phyloP scores from a whole-genome alignment of 2,329 filamentous ascomycete species.

The Colletotrichum tanaceti region DNA sequence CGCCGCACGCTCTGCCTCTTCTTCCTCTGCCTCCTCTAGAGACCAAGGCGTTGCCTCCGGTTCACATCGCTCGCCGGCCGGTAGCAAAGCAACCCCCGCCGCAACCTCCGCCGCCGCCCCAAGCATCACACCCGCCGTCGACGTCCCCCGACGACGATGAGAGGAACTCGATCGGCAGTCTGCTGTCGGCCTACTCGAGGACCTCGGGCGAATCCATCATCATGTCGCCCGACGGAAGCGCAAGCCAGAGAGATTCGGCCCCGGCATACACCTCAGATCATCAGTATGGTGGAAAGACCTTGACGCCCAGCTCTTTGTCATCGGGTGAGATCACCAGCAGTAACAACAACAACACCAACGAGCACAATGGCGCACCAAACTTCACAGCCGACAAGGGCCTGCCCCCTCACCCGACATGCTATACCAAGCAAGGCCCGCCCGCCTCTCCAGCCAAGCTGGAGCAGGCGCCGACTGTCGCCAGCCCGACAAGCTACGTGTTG shows the following conservation, averaged over 20 bases:
- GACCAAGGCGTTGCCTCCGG: slow-evolving; percentile 34
- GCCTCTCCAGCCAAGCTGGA: slow-evolving; percentile 23
- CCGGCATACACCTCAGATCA: slow-evolving; percentile 32
- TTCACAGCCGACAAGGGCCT: slow-evolving; percentile 37
- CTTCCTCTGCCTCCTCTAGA: slow-evolving; percentile 44
- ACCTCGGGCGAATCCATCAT: slow-evolving; percentile 59
- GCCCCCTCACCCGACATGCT: slow-evolving; percentile 32
- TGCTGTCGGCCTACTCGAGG: slow-evolving; percentile 66
- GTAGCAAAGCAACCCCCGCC: slow-evolving; percentile 25
- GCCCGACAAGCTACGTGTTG: slow-evolving; percentile 42
- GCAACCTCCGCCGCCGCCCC: neutral
- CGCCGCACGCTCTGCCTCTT: neutral
- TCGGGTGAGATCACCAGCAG: slow-evolving; percentile 2
- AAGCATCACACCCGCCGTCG: neutral
- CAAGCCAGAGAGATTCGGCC: slow-evolving; percentile 44
- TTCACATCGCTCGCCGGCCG: slow-evolving; percentile 33
- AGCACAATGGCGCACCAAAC: slow-evolving; percentile 25
- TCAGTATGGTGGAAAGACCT: slow-evolving; percentile 29
- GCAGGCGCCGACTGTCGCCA: slow-evolving; percentile 15
- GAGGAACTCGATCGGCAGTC: slow-evolving; percentile 62
- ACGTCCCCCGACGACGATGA: slow-evolving; percentile 52
- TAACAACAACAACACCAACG: slow-evolving; percentile 3
- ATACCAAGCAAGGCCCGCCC: slow-evolving; percentile 13
- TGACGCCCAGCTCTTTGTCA: slow-evolving; percentile 22
- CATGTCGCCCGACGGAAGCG: slow-evolving; percentile 55